phyloP scores from a whole-genome alignment of 495 filamentous ascomycete genomes.

The Neurospora sp. region DNA sequence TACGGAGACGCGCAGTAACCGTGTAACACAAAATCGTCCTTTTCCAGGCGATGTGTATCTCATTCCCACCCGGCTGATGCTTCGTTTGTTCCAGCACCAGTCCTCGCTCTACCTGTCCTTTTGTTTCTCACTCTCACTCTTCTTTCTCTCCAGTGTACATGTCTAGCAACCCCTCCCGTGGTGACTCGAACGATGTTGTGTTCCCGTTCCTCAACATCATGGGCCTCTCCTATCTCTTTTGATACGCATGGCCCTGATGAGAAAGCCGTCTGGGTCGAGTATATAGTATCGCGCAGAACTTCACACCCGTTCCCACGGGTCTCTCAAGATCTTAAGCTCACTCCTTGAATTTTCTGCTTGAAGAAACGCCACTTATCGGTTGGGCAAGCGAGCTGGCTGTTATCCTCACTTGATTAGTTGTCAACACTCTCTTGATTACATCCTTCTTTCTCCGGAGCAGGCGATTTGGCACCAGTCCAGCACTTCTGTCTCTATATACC shows the following conservation, averaged over 20 bases:
- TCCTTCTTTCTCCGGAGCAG: background rate
- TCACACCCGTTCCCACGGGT: slow-evolving; percentile 11
- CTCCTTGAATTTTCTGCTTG: background rate
- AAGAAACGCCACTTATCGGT: background rate
- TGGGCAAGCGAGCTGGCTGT: background rate
- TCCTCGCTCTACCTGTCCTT: slow-evolving; percentile 1
- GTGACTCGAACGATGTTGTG: slow-evolving; percentile 10
- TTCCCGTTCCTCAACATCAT: slow-evolving; percentile 10
- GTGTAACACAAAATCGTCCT: slow-evolving; percentile 12
- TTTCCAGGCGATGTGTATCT: background rate
- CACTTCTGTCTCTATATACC: background rate
- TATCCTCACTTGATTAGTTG: background rate
- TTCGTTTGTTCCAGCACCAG: background rate
- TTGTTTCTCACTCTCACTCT: background rate
- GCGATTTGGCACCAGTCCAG: background rate
- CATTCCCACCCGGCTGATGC: background rate
- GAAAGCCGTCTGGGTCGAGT: background rate
- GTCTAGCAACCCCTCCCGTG: background rate
- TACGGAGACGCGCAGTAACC: slow-evolving; percentile 19
- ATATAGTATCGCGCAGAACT: slow-evolving; percentile 15
- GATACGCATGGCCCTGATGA: background rate
- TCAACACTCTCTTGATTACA: background rate
- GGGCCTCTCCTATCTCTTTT: background rate
- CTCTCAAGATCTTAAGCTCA: background rate
- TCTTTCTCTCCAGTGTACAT: background rate